These are phyloP conservation scores for Venturia pyrina DNA, from an alignment of 2,329 filamentous ascomycete species.

Conservation along the genomic window DNA sequence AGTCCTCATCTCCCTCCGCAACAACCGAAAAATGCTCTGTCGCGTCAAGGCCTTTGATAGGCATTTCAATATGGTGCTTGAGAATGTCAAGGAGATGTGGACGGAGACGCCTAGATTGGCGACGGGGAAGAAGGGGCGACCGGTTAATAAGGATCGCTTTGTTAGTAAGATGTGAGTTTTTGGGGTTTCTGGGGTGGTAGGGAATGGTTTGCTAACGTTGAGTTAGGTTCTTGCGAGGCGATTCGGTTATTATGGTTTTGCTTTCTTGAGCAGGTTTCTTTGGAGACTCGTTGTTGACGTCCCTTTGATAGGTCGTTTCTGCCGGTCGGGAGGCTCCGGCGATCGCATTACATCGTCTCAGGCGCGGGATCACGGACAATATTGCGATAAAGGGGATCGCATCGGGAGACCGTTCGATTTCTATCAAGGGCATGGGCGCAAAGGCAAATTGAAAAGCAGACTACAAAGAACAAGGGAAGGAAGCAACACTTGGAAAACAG, in stretches of 20 bases:
- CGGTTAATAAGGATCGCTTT: slow-evolving; percentile 96
- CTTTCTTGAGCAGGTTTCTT: slow-evolving; percentile 52
- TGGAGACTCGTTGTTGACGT: not conserved
- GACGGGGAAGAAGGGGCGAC: slow-evolving; percentile 77
- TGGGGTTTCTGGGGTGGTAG: not conserved
- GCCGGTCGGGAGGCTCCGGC: no score
- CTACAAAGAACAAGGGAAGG: not conserved
- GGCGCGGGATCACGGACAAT: no score
- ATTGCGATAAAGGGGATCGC: no score
- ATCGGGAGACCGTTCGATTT: no score
- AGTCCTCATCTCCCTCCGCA: slow-evolving; percentile 93
- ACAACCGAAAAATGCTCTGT: slow-evolving; percentile 95
- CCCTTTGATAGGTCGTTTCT: no score
- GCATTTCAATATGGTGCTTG: slow-evolving; percentile 98
- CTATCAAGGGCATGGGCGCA: not conserved
- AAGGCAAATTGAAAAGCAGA: not conserved
- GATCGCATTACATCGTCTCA: no score
- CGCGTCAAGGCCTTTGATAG: slow-evolving; percentile 97
- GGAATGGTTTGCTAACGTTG: slow-evolving; percentile 14
- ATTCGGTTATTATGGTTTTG: slow-evolving; percentile 79
- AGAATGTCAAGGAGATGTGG: slow-evolving; percentile 99
- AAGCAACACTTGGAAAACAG: not conserved
- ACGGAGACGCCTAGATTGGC: slow-evolving; percentile 80
- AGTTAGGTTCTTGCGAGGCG: slow-evolving; percentile 69
- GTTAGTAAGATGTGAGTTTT: slow-evolving; percentile 84